A percentile compares a stretch with the other conserved stretches of the same genome.
phyloP scores from a whole-genome alignment of 306 rosid species.

The Casuarina glauca region DNA sequence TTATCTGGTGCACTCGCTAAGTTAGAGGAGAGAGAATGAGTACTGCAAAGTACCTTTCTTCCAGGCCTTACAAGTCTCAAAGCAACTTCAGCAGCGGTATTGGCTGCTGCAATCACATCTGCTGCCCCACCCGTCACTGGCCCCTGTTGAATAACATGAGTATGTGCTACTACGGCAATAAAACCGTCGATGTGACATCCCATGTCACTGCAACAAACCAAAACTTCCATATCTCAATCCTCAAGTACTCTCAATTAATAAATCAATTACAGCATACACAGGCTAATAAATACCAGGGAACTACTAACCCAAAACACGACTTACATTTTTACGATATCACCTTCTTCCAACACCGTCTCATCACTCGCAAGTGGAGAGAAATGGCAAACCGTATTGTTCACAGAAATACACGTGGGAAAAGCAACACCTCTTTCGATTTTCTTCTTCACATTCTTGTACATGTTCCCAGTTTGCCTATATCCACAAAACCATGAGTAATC shows the following conservation, averaged over 20 bases:
- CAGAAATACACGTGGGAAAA: constrained; percentile 89
- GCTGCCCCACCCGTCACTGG: constrained; percentile 84
- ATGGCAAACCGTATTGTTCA: constrained; percentile 85
- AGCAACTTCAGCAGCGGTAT: constrained; percentile 96
- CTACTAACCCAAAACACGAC: constrained; percentile 10
- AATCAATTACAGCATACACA: too few relatives aligned
- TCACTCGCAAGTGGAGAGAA: constrained; percentile 89
- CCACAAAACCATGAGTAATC: constrained; percentile 1
- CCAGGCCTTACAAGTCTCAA: constrained; percentile 95
- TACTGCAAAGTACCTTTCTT: constrained; percentile 51
- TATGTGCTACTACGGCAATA: constrained; percentile 82
- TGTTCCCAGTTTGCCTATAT: constrained; percentile 73
- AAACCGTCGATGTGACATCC: constrained; percentile 98
- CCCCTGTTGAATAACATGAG: constrained; percentile 79
- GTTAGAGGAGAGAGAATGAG: background rate
- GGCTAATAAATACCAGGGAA: too few relatives aligned
- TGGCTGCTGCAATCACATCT: constrained; percentile 90
- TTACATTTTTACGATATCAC: constrained; percentile 85
- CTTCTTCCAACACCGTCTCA: constrained; percentile 75
- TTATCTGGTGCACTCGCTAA: background rate
- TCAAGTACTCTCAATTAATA: too few relatives aligned
- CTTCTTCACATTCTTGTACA: constrained; percentile 80
- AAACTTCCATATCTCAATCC: background rate
- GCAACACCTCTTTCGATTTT: constrained; percentile 96
- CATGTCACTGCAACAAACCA: constrained; percentile 59